Evolutionary conservation across 805 yeast species (phyloP), one percentile per base, ranked within the genome.

Genomic region (Priceomyces castillae): DNA sequence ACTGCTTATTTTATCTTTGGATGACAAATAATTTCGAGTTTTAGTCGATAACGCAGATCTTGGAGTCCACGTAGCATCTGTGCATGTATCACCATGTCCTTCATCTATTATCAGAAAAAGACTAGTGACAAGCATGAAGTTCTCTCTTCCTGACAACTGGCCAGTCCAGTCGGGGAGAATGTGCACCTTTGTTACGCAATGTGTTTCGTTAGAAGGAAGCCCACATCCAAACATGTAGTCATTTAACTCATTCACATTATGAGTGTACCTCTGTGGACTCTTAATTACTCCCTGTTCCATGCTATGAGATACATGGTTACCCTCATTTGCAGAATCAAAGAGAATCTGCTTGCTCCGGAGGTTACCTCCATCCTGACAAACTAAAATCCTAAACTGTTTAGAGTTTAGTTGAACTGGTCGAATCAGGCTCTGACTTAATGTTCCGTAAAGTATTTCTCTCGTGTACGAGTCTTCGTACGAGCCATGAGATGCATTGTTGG

Each of bases 191-290:
- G 78, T 73, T 10, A 71, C 57, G 17, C 68, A 57, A 15, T 64
- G 62, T 14, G 65, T 57, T 43, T 78, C 81, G 44, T 67, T 74
- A 6, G 75, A 61, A 7, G 80, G 77, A 25, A 78, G 60, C 0
- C 83, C 82, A 40, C 77, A 73, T 10, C 84, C 84, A 57, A 78
- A 78, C 77, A 78, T 76, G 49, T 69, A 75, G 43, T 74, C 74
- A 20, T 75, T 69, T 16, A 78, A 51, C 46, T 78, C 82, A 43
- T 59, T 62, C 17, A 64, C 48, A 14, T 72, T 65, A 47, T 77
- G 80, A 42, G 67, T 63, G 2, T 61, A 31, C 39, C 62, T 59
- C 50, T 47, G 49, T 39, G 46, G 42, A 37, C 30, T 37, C 31
- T 37, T 30, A 30, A 31, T 16, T 14, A 28, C 12, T 6, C 22